Base-by-base conservation (phyloP, 1,284 basidiomycete genomes). In the Ustilago hordei region DNA sequence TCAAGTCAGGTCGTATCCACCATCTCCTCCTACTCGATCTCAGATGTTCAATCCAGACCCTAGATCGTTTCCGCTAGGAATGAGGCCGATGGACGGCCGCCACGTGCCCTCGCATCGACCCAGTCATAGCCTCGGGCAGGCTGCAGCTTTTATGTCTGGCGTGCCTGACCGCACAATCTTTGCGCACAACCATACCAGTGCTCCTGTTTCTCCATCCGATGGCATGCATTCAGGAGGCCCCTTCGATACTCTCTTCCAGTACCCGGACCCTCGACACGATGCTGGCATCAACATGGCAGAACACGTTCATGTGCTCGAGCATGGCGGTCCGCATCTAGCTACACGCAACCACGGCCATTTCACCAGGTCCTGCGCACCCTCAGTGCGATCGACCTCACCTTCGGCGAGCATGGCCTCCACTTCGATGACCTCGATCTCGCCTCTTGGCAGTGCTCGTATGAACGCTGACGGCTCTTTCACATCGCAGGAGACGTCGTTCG, bases 401-500 rank as follows among this genome's bases (percentile, higher is more conserved):
- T 74, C 75, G 8, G 35, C 50, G 31, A 78, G 70, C 64, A 64
- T 74, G 67, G 67, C 70, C 12, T 76, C 74, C 6, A 76, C 74
- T 15, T 76, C 74, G n/a, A 64, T 72, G 59, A 66, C 69, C n/a
- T 77, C 75, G 12, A 72, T 77, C 57, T 77, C 75, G 31, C 75
- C 75, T 6, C 48, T 77, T 9, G 75, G 70, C 15, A 74, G 64
- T 36, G 61, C 50, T 39, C 70, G 75, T 23, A 35, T 70, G 35
- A 69, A 78, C 7, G 54, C 70, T 17, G 75, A 78, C n/a, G 68
- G 70, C 23, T 78, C 75, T 0, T 78, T 78, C 55, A 69, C 70
- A 15, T 78, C 75, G 55, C 75, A 77, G 23, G 75, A 78, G 43
- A 59, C 66, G 1, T 78, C 75, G 4, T 74, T 69, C 63, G 75